Conservation (phyloP, 2,329 filamentous ascomycete genomes). For the Madurella fahalii region DNA sequence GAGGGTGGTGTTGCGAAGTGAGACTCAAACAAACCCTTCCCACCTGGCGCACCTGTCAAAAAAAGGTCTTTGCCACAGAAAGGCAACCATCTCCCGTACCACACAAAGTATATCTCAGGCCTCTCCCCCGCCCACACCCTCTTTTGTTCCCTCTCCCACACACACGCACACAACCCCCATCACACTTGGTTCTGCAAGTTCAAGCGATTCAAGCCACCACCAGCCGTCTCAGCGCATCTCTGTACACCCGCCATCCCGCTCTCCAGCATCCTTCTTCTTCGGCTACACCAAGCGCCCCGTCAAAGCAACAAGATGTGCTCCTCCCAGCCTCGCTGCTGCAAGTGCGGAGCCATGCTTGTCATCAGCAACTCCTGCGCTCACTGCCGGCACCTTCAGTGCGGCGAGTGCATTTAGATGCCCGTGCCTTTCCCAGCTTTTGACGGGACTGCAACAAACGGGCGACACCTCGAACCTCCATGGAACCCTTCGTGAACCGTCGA, state of each 20-base stretch:
- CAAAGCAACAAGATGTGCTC: constrained; percentile 19
- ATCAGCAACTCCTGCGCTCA: constrained; percentile 51
- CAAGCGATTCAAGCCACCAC: neutral
- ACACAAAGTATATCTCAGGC: neutral
- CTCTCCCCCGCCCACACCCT: neutral
- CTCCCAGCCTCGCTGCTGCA: constrained; percentile 47
- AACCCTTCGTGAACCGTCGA: no score
- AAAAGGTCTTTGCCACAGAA: neutral
- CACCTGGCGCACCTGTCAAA: no score
- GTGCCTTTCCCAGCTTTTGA: no score
- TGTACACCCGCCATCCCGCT: neutral
- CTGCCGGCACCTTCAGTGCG: constrained; percentile 50
- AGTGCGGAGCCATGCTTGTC: constrained; percentile 53
- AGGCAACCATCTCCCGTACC: neutral
- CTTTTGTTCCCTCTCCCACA: neutral
- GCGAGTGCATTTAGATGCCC: constrained; percentile 37
- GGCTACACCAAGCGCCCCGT: neutral
- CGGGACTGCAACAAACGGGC: neutral
- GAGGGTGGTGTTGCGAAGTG: no score
- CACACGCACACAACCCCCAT: no score
- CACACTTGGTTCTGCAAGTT: no score
- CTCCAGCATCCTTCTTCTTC: neutral
- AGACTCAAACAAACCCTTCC: no score
- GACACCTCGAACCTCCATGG: no score
- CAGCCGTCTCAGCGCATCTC: neutral